Evolutionary conservation across 1,284 basidiomycete species (phyloP), one percentile per base, ranked within the genome.

Genomic region (Melampsora abietis-canadensis): DNA sequence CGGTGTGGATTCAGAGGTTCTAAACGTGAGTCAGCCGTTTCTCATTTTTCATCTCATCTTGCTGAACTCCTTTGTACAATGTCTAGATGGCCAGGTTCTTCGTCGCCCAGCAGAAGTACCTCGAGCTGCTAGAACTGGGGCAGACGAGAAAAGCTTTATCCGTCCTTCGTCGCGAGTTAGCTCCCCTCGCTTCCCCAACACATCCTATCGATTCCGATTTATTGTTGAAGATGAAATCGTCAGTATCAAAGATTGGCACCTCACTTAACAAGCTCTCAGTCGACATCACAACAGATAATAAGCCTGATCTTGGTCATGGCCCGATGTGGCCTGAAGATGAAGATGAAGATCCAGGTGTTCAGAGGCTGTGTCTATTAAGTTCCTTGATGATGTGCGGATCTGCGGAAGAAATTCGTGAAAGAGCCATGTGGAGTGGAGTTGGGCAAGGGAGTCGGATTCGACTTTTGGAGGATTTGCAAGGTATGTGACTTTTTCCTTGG

Each of bases 91-190:
- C 91, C 24, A 88, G 86, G 77, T 96, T 95, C 82, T 84, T 94
- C 77, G 90, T 98, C 75, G 89, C 89, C 76, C 90, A 91, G 83
- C 95, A 98, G 85, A 94, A 96, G 83, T 98, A 97, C 82, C 86
- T 98, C 59, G 95, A 98, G 81, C 85, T 92, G n/a, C 85, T 98
- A 65, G 95, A 98, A 80, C 85, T 87, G 1, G 87, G 87, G 76
- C 89, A 90, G 82, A 90, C 88, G 14, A 91, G 91, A 68, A 87
- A 87, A 78, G 95, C 96, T 12, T 84, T 98, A 51, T 86, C 89
- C 51, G 90, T 96, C 4, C 84, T 98, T 64, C 87, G 95, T 67
- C 88, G 90, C 77, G 92, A 94, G 81, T 84, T 98, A 37, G 91
- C 93, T 1, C 90, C 91, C 61, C 76, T 80, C 46, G 59, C 65